phyloP scores from a whole-genome alignment of 1,284 basidiomycete genomes.

The Boletellus sp. region DNA sequence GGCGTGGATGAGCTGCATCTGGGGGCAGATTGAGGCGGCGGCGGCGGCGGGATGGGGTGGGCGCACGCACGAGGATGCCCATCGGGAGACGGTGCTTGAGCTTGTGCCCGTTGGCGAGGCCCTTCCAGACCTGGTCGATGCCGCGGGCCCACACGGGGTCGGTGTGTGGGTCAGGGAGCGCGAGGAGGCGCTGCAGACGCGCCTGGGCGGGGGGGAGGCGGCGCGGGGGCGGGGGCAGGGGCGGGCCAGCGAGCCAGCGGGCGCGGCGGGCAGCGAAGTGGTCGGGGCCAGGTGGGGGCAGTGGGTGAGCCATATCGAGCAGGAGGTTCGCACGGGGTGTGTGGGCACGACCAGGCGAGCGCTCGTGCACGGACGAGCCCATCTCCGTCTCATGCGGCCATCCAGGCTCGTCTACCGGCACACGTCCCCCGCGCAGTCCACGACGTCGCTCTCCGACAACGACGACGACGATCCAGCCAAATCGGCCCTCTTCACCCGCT shows the following conservation, averaged over 20 bases:
- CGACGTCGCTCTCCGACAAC: conserved; percentile 57
- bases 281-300: conserved; percentile 62
- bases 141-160: conserved; percentile 56
- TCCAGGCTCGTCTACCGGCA: conserved; percentile 51
- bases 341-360: not conserved
- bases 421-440: conserved; percentile 53
- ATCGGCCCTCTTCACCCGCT: conserved; percentile 47
- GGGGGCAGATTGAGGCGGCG: conserved; percentile 5
- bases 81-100: conserved; percentile 61
- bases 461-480: conserved; percentile 59
- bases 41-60: conserved; percentile 6
- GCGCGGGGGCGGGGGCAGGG: conserved; percentile 14
- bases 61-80: conserved; percentile 52
- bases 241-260: conserved; percentile 48
- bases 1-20: conserved; percentile 70
- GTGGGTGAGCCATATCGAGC: conserved; percentile 25
- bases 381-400: conserved; percentile 21
- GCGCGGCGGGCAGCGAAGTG: conserved; percentile 59
- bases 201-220: conserved; percentile 37
- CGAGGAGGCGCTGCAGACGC: conserved; percentile 54
- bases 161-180: conserved; percentile 42
- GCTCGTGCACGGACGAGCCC: not conserved
- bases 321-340: conserved; percentile 19
- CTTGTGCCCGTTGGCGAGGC: conserved; percentile 51
- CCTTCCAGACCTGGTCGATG: conserved; percentile 60